These are phyloP conservation scores for Neobulgaria alba DNA, from an alignment of 2,329 filamentous ascomycete genomes.

Conservation along the genomic window DNA sequence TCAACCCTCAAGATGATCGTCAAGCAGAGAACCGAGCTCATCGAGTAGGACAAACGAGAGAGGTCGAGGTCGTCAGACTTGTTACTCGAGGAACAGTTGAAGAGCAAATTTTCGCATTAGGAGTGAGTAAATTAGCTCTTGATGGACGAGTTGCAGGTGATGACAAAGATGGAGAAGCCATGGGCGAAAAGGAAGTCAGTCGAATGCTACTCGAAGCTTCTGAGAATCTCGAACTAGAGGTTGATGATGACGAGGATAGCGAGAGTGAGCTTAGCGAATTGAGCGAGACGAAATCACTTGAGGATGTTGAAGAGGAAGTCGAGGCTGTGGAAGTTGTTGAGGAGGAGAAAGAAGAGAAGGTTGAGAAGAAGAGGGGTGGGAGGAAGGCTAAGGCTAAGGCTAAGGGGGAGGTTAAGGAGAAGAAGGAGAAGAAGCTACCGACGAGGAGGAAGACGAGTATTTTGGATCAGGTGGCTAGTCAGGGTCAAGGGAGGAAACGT, in stretches of 20 bases:
- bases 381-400: background rate
- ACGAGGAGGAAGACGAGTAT: constrained; percentile 10
- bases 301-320: constrained; percentile 3
- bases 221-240: constrained; percentile 5
- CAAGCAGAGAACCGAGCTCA: constrained; percentile 97
- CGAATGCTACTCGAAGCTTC: constrained; percentile 26
- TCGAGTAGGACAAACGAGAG: constrained; percentile 80
- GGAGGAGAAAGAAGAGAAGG: background rate
- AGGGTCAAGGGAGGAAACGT: background rate
- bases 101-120: constrained; percentile 85
- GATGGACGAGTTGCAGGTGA: constrained; percentile 65
- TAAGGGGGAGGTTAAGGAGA: too few species aligned
- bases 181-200: constrained; percentile 21
- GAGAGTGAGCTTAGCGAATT: too few species aligned
- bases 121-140: constrained; percentile 85
- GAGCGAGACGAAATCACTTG: constrained; percentile 4
- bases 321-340: background rate
- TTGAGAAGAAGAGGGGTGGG: background rate
- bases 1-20: constrained; percentile 97
- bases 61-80: constrained; percentile 83
- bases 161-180: constrained; percentile 37
- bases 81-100: constrained; percentile 79
- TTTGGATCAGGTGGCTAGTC: constrained; percentile 7
- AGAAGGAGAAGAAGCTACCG: constrained; percentile 5
- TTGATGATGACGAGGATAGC: constrained; percentile 7